Evolutionary conservation across 495 filamentous ascomycete genomes (phyloP).

Genomic region (Trichoderma virens): DNA sequence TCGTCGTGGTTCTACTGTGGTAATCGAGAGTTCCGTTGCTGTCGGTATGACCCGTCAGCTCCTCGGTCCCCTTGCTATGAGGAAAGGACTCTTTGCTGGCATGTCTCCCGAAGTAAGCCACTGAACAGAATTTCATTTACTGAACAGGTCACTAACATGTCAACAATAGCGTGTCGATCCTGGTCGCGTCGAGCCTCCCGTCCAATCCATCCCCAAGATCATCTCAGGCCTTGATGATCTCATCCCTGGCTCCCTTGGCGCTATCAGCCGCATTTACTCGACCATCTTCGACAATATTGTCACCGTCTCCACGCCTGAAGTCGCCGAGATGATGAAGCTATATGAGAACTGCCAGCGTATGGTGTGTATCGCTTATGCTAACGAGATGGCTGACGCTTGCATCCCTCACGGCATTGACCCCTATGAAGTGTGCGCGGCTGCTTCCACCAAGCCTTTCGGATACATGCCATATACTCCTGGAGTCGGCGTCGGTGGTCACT

Average conservation of each 20-base stretch:
- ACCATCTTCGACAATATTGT: conserved; percentile 26
- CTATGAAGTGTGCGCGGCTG: conserved; percentile 29
- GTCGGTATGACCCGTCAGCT: no score
- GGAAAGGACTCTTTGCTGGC: no score
- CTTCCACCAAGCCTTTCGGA: conserved; percentile 33
- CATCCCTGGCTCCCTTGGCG: conserved; percentile 23
- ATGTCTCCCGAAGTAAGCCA: no score
- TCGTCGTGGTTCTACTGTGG: no score
- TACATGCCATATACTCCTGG: conserved; percentile 27
- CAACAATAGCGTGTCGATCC: conserved; percentile 32
- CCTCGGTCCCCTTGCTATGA: no score
- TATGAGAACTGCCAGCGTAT: conserved; percentile 37
- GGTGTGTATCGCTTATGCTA: conserved; percentile 31
- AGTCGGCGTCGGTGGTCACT: conserved; percentile 32
- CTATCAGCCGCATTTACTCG: conserved; percentile 25
- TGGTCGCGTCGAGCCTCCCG: conserved; percentile 22
- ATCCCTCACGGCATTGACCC: conserved; percentile 26
- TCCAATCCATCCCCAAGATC: conserved; percentile 27
- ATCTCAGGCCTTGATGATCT: conserved; percentile 28
- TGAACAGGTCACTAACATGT: conserved; percentile 32
- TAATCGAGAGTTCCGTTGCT: no score
- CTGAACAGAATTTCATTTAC: no score
- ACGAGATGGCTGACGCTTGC: conserved; percentile 37
- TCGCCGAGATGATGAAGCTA: conserved; percentile 36
- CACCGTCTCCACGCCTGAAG: conserved; percentile 29